These are phyloP conservation scores for Phaffia australis DNA, from an alignment of 768 basidiomycete genomes.

Conservation along the genomic window DNA sequence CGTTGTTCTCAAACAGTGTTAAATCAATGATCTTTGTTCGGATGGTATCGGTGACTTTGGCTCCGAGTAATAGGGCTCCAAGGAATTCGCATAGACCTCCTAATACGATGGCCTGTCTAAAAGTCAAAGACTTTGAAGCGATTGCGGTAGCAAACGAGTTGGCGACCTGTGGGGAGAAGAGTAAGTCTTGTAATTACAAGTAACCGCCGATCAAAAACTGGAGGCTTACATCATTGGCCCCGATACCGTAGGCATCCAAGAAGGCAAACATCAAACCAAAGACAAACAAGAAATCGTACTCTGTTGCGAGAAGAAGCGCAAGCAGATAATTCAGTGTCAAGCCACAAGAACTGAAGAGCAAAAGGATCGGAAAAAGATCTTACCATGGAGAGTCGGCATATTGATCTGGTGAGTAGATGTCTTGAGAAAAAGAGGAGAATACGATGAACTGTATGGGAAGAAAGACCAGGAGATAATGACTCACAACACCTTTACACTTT, in stretches of 20 bases:
- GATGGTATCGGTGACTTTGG: slow-evolving; percentile 38
- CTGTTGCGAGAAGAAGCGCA: no score
- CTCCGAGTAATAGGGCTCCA: slow-evolving; percentile 41
- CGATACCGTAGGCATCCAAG: slow-evolving; percentile 37
- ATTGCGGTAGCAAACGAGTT: slow-evolving; percentile 41
- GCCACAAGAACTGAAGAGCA: no score
- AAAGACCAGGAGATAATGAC: no score
- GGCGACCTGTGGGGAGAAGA: slow-evolving; percentile 29
- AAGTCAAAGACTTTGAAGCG: slow-evolving; percentile 39
- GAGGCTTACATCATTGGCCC: slow-evolving; percentile 17
- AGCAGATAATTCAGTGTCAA: no score
- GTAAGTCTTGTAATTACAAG: neutral
- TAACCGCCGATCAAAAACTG: neutral
- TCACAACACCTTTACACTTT: no score
- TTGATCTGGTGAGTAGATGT: no score
- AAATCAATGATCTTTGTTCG: slow-evolving; percentile 42
- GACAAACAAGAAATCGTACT: no score
- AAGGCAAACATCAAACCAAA: slow-evolving; percentile 32
- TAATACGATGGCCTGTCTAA: slow-evolving; percentile 38
- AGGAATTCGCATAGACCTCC: slow-evolving; percentile 40
- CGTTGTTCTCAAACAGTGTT: slow-evolving; percentile 37
- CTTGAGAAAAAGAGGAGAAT: no score
- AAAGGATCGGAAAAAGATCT: no score
- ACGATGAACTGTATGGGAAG: no score
- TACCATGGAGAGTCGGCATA: no score